These are phyloP conservation scores for Pythium sukuiense DNA, from an alignment of 352 stramenopile genomes.

Conservation along the genomic window DNA sequence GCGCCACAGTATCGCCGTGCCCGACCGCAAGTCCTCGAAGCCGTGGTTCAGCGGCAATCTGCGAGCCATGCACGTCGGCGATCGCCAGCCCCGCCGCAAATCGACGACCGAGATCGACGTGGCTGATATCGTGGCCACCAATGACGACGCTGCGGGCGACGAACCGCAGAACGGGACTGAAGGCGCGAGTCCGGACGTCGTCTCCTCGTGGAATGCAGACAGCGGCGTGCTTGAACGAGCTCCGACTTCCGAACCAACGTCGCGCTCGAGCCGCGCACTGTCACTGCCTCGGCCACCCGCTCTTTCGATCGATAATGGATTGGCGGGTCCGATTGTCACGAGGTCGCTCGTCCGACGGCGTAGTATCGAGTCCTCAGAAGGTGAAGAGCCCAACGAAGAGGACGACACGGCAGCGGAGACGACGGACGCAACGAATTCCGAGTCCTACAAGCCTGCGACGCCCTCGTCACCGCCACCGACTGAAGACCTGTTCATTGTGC, in stretches of 20 bases:
- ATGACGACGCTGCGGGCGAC: conserved; percentile 10
- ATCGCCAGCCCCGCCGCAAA: conserved; percentile 56
- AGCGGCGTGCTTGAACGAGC: not conserved
- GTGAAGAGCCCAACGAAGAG: conserved; percentile 32
- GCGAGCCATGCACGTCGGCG: conserved; percentile 65
- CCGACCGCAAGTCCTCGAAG: conserved; percentile 20
- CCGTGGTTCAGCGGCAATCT: conserved; percentile 75
- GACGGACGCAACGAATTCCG: not conserved
- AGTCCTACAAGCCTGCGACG: not conserved
- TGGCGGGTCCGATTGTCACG: not conserved
- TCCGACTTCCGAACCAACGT: not conserved
- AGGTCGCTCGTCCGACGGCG: conserved; percentile 3
- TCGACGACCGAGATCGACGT: conserved; percentile 34
- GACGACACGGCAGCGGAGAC: conserved; percentile 7
- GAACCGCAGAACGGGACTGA: conserved; percentile 6
- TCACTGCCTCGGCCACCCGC: not conserved
- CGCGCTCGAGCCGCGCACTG: not conserved
- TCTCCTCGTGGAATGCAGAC: not conserved
- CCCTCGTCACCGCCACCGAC: conserved; percentile 11
- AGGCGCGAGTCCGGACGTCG: not conserved
- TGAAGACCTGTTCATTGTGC: conserved; percentile 9
- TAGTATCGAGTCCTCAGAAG: conserved; percentile 20
- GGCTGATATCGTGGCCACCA: not conserved
- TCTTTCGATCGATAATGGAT: conserved; percentile 16
- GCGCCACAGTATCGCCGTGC: conserved; percentile 25